Evolutionary conservation across 768 basidiomycete species (phyloP).

Genomic region (Lactarius sanguifluus): DNA sequence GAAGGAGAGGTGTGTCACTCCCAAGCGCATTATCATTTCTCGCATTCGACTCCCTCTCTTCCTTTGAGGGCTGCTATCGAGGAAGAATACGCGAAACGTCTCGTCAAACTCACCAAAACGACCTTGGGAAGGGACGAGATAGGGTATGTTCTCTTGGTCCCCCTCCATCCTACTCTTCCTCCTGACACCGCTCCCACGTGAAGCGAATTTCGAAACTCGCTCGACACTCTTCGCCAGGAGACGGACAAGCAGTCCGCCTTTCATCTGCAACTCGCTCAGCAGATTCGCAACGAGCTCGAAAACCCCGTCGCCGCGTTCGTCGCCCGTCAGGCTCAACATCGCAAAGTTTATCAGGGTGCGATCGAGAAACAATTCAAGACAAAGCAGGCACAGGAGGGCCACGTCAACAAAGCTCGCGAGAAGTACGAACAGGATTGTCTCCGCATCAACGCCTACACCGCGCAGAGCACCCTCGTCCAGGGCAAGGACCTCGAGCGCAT

Average conservation of each 20-base stretch:
- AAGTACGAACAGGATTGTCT: conserved; percentile 93
- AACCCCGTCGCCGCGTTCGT: conserved; percentile 58
- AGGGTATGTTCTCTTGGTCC: conserved; percentile 57
- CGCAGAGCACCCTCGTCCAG: conserved; percentile 86
- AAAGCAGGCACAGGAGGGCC: conserved; percentile 82
- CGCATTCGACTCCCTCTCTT: conserved; percentile 2
- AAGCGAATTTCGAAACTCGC: conserved; percentile 77
- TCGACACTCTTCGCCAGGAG: conserved; percentile 79
- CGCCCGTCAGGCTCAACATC: conserved; percentile 64
- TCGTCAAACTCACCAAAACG: conserved; percentile 75
- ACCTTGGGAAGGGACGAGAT: conserved; percentile 87
- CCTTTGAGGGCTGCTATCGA: conserved; percentile 77
- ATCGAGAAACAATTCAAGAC: conserved; percentile 92
- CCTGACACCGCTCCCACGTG: neutral
- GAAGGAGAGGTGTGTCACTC: conserved; percentile 80
- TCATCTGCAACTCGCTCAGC: conserved; percentile 72
- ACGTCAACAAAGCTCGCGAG: conserved; percentile 86
- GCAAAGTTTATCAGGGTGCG: conserved; percentile 65
- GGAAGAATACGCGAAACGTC: conserved; percentile 90
- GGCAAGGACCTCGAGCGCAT: conserved; percentile 94
- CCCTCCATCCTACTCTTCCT: neutral
- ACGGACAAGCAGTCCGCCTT: conserved; percentile 77
- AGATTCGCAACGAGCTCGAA: conserved; percentile 78
- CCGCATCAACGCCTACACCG: conserved; percentile 91
- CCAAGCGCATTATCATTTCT: conserved; percentile 8